phyloP scores from a whole-genome alignment of 192 early-diverging fungal species.

The Chytriomyces confervae region DNA sequence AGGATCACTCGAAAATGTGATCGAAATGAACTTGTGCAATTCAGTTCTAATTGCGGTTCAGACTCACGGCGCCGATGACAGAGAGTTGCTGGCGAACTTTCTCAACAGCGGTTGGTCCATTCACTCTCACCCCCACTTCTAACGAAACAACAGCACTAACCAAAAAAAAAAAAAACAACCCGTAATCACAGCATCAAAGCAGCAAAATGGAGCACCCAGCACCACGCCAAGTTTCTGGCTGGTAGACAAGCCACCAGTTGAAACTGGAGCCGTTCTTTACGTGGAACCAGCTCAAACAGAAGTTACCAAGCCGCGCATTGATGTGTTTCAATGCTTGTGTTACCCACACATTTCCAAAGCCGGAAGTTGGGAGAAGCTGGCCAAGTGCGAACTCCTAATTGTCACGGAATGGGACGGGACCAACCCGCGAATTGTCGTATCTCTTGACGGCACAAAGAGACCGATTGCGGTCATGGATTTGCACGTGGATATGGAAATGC shows the following conservation, averaged over 20 bases:
- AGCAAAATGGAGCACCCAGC: neutral
- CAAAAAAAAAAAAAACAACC: neutral
- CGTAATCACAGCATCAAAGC: neutral
- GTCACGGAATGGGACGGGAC: neutral
- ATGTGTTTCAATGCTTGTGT: slow-evolving; percentile 1
- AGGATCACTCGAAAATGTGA: slow-evolving; percentile 6
- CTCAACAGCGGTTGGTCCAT: neutral
- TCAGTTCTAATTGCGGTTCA: neutral
- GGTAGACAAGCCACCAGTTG: slow-evolving; percentile 1
- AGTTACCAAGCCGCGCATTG: neutral
- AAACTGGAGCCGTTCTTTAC: neutral
- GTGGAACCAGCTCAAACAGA: neutral
- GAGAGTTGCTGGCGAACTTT: neutral
- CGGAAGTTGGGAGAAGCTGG: slow-evolving; percentile 14
- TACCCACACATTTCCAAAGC: slow-evolving; percentile 8
- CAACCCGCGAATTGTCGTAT: neutral
- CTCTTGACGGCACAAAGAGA: slow-evolving; percentile 1
- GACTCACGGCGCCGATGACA: neutral
- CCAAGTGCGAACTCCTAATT: slow-evolving; percentile 1
- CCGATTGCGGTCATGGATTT: neutral
- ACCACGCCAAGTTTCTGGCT: neutral
- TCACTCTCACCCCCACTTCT: neutral
- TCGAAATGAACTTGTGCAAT: slow-evolving; percentile 18
- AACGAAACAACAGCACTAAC: neutral
- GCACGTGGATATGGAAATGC: neutral